Evolutionary conservation across 2,329 filamentous ascomycete genomes (phyloP), one percentile per base, ranked within the genome.

Genomic region (Colletotrichum scovillei): DNA sequence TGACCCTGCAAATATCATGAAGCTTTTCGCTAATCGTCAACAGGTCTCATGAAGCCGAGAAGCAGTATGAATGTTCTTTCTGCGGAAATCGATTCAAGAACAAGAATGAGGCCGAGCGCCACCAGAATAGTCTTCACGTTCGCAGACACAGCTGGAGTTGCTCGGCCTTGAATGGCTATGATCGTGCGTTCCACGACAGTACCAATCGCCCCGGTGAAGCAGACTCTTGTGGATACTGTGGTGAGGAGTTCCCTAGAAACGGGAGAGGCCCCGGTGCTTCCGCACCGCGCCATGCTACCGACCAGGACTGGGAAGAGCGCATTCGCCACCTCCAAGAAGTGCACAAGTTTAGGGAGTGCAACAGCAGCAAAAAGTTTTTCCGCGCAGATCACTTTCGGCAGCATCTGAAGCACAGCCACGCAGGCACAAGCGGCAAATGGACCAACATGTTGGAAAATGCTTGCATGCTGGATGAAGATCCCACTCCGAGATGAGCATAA

Each of bases 321-420:
- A 91, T 95, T 67, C 92, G 94, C 69, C 97, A 99, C 85, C 86
- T 99, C 67, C 95, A 95, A 79, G 92, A 94, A 78, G 90, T 95
- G 75, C 97, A 99, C 86, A 99, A 99, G 81, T 99, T 98, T 81
- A 92, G 95, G 75, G 97, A 98, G 84, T 99, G 97, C 89, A 99
- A 99, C 82, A 95, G 97, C 79, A 93, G 94, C 77, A 99, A 99
- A 87, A 98, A 98, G 82, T 99, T 99, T 82, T 99, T 94, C 86
- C 91, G 97, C 49, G 97, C 97, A 42, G 97, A 99, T 82, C 97
- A 99, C 82, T 99, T 99, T 87, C 92, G 97, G 73, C 97, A 99
- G 83, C 97, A 99, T 84, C 87, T 99, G 72, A 99, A 98, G 87
- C 97, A 99, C 82, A 98, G 95, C 81, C 97, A 98, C 84, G 94